These are phyloP conservation scores for Bathelium albidoporum DNA, from an alignment of 495 filamentous ascomycete genomes.

Conservation along the genomic window DNA sequence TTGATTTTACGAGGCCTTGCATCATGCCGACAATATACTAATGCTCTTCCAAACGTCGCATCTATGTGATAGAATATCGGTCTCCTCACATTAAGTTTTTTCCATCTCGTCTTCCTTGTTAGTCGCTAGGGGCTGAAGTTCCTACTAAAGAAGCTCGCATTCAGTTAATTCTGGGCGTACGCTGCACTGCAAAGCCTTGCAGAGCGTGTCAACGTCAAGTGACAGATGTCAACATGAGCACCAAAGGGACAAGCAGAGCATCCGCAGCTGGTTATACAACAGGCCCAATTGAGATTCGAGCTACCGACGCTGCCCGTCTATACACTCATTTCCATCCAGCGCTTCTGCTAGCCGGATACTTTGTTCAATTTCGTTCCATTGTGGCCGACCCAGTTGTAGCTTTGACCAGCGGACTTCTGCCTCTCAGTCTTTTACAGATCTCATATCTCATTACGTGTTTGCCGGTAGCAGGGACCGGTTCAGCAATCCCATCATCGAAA, in stretches of 20 bases:
- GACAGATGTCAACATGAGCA: neutral
- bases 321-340: constrained; percentile 56
- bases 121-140: too few species aligned
- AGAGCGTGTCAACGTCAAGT: neutral
- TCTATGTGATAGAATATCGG: too few species aligned
- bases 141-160: too few species aligned
- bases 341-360: constrained; percentile 51
- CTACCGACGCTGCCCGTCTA: constrained; percentile 35
- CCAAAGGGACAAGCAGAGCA: neutral
- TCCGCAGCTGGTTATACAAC: neutral
- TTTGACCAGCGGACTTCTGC: constrained; percentile 50
- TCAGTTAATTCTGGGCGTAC: neutral
- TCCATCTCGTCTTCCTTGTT: too few species aligned
- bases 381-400: constrained; percentile 61
- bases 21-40: too few species aligned
- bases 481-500: constrained; percentile 19
- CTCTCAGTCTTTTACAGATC: constrained; percentile 54
- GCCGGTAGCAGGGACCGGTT: constrained; percentile 45
- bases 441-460: constrained; percentile 63
- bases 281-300: constrained; percentile 37
- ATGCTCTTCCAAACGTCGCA: too few species aligned
- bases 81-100: too few species aligned
- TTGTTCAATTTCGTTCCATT: constrained; percentile 52
- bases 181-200: neutral
- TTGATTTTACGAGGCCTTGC: too few species aligned